These are phyloP conservation scores for Lentithecium fluviatile DNA, from an alignment of 495 filamentous ascomycete genomes.

Conservation along the genomic window DNA sequence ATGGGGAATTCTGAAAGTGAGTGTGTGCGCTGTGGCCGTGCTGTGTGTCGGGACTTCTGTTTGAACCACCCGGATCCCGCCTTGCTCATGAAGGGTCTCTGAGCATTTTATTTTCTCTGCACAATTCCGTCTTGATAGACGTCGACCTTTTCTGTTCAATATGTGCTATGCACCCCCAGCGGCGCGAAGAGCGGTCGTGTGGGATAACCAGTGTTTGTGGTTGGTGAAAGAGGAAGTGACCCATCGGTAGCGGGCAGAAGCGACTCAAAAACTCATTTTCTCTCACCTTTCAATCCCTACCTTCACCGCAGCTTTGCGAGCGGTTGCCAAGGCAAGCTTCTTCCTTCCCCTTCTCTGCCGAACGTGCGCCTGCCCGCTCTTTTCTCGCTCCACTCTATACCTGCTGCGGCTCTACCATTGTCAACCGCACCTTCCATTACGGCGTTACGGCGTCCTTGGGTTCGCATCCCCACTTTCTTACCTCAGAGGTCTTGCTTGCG, in stretches of 20 bases:
- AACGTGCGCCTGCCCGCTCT: neutral
- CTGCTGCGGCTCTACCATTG: neutral
- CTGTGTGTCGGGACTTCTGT: no score
- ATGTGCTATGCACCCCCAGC: no score
- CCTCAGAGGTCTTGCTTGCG: neutral
- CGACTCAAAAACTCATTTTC: neutral
- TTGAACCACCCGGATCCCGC: no score
- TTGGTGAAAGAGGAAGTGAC: neutral
- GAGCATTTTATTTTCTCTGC: no score
- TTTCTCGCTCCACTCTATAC: neutral
- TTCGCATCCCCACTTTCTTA: neutral
- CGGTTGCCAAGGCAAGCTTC: slow-evolving; percentile 6
- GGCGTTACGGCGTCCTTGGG: slow-evolving; percentile 3
- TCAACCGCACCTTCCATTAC: slow-evolving; percentile 5
- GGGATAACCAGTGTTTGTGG: neutral
- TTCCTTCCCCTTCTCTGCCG: neutral
- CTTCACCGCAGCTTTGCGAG: neutral
- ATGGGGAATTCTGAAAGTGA: neutral
- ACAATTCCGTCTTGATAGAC: no score
- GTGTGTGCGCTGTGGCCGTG: neutral
- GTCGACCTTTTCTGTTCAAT: no score
- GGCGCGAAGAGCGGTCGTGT: no score
- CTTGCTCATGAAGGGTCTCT: no score
- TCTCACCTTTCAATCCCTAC: neutral
- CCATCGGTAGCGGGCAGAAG: neutral